phyloP scores from a whole-genome alignment of 129 eudicot species.

The Escallonia rubra region DNA sequence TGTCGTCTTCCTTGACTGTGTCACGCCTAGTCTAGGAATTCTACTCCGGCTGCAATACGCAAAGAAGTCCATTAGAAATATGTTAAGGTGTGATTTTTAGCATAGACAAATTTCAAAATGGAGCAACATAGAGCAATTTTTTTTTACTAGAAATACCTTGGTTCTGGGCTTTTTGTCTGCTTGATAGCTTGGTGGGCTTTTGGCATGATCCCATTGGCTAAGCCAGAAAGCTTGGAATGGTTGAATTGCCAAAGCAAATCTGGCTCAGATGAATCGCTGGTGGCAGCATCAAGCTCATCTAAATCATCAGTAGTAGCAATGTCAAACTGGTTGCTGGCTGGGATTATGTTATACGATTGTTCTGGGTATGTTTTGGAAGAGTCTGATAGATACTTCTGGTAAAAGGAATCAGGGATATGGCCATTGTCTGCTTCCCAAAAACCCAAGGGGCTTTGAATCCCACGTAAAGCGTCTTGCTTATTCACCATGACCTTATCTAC shows the following conservation, averaged over 20 bases:
- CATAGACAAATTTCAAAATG: neutral
- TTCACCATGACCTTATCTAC: constrained; percentile 98
- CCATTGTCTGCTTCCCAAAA: constrained; percentile 65
- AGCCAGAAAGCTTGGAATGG: constrained; percentile 58
- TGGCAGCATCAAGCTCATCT: constrained; percentile 93
- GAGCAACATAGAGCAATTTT: neutral
- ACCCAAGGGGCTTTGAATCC: constrained; percentile 28
- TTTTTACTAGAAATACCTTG: constrained; percentile 45
- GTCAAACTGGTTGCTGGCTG: constrained; percentile 49
- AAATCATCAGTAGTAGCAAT: constrained; percentile 48
- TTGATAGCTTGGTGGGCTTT: constrained; percentile 36
- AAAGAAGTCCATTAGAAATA: neutral
- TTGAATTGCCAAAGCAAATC: constrained; percentile 91
- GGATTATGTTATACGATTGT: constrained; percentile 38
- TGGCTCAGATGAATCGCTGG: constrained; percentile 91
- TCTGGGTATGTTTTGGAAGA: constrained; percentile 50
- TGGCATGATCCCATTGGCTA: constrained; percentile 40
- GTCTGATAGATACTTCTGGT: constrained; percentile 59
- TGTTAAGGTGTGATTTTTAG: neutral
- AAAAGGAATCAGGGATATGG: constrained; percentile 39
- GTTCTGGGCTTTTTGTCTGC: constrained; percentile 57
- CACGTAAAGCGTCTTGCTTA: constrained; percentile 62
- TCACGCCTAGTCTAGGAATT: constrained; percentile 48
- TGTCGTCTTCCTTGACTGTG: constrained; percentile 52
- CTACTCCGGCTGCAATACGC: constrained; percentile 37